Base-by-base conservation (phyloP, 805 yeast species). In the Ogataea glucozyma region DNA sequence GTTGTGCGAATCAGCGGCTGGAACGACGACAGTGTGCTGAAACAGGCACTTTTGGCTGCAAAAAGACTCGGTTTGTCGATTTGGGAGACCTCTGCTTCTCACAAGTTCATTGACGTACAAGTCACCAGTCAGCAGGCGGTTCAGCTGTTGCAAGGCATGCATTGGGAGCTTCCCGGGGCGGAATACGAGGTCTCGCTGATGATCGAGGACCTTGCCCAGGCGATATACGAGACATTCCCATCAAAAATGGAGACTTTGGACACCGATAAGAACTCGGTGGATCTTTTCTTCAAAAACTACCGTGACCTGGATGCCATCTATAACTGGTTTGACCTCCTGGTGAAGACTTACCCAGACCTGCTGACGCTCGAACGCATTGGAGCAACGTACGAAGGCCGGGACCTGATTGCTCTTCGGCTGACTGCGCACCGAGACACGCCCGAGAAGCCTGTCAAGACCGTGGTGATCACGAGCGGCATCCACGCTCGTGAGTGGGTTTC, bases 401-500 rank as follows among this genome's bases (percentile, higher is more conserved):
- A 78, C 20, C 73, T 83, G 57, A 79, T 77, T 39, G 87, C 85
- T 0, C 65, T 88, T 17, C 85, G 85, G 52, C 60, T 88, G 20
- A 70, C 82, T 2, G 71, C 81, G 1, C 71, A 72, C 35, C 69
- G 68, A 35, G 52, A 46, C 48, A 65, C 51, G 64, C 20, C 50
- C 6, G 12, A 19, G 12, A 48, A 71, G 8, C 47, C 66, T 7
- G 69, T 76, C 33, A 75, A 74, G 60, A 85, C 91, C 1, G 74
- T 88, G 40, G 83, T 88, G 3, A 72, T 89, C 6, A 80, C 91
- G 1, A 90, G 90, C 27, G 96, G 96, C 2, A 73, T 85, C 2
- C 96, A 89, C 65, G 93, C 96, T 0, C 72, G 97, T 40, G 97
- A 89, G 61, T 89, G 97, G 97, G 73, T 88, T 20, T 76, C 89